These are phyloP conservation scores for Ustulina deusta DNA, from an alignment of 2,329 filamentous ascomycete genomes.

Conservation along the genomic window DNA sequence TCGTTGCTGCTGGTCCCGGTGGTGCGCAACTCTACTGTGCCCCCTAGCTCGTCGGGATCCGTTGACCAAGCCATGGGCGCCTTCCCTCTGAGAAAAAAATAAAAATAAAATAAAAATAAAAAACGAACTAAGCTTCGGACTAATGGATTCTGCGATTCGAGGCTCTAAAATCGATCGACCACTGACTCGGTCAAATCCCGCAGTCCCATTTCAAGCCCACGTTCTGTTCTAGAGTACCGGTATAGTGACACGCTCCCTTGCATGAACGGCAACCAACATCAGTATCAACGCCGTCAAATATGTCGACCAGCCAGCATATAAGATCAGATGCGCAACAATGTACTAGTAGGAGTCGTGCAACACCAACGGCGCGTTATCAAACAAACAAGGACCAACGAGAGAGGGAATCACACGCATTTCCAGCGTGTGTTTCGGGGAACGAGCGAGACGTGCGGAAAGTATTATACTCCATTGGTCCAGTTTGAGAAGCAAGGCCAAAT, in stretches of 20 bases:
- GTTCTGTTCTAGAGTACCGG: background rate
- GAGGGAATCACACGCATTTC: background rate
- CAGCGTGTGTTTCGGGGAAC: background rate
- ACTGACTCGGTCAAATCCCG: background rate
- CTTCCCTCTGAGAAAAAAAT: background rate
- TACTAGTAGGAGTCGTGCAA: background rate
- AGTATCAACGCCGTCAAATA: background rate
- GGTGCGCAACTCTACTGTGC: constrained; percentile 16
- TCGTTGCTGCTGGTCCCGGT: constrained; percentile 14
- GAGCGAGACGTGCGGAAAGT: background rate
- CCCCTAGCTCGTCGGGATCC: constrained; percentile 5
- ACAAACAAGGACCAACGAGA: background rate
- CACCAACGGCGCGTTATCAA: background rate
- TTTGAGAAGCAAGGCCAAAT: background rate
- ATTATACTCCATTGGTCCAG: background rate
- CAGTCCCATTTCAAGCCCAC: background rate
- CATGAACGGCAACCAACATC: background rate
- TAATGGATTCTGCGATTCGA: background rate
- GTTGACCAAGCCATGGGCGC: constrained; percentile 17
- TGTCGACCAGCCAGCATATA: background rate
- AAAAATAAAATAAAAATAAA: background rate
- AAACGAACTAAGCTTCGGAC: background rate
- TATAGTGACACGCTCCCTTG: background rate
- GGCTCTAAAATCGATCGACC: background rate
- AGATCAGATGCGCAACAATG: background rate